Base-by-base conservation (phyloP, 2,329 filamentous ascomycete genomes). In the Cryphonectria japonica region DNA sequence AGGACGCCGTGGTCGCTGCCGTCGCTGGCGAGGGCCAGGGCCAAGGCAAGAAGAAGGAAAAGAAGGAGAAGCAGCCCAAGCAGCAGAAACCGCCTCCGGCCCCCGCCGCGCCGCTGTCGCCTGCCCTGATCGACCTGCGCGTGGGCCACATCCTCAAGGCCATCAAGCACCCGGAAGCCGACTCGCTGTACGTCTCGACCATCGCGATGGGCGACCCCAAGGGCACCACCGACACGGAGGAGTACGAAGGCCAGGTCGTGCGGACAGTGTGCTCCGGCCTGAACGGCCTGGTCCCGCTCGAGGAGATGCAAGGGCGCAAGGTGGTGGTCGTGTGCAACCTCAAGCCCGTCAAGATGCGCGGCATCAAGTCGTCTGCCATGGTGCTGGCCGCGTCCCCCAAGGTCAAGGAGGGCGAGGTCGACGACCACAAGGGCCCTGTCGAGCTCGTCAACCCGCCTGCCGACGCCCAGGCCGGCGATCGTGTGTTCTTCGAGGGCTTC, bases 271-370 rank as follows among this genome's bases (percentile, higher is more conserved):
- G 96, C 88, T 98, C 96, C 1, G 96, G 96, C 39, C 88, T 99
- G 75, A 98, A 97, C 82, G 96, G 96, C 9, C 89, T 98, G 41
- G 85, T 99, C 1, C 96, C 96, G 0, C 87, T 99, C 63, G 94
- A 93, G 81, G 94, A 97, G 82, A 98, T 99, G 96, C 96, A 99
- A 82, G 91, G 91, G 78, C 93, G 96, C 81, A 97, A 97, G 84
- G 93, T 99, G 73, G 89, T 99, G 43, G 93, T 96, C 0, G 95
- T 99, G 32, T 97, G 94, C 87, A 99, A 99, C 83, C 89, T 99
- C 76, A 99, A 99, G 87, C 96, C 96, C 66, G 96, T 98, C 81
- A 99, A 97, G 82, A 99, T 99, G 96, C 93, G 96, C 74, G 96
- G 96, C 75, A 87, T 90, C 84, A 89, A 89, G 84, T 90, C 88